phyloP scores from a whole-genome alignment of 495 filamentous ascomycete species.

The Penicillium maclennaniae region DNA sequence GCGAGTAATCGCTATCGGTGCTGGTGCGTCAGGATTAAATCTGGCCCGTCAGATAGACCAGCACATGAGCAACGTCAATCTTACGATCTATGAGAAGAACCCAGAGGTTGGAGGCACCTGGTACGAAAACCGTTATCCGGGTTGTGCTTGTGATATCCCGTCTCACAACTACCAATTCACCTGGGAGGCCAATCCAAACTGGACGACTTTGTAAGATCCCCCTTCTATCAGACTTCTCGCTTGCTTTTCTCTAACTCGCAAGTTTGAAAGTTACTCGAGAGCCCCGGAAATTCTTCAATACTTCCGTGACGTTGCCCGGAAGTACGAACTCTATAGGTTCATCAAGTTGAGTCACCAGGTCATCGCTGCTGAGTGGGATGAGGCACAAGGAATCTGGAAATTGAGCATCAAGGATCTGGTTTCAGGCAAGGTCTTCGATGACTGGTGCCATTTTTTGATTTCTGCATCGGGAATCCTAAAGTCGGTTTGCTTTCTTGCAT shows the following conservation, averaged over 20 bases:
- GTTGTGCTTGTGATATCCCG: too few relatives aligned
- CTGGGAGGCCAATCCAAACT: not conserved
- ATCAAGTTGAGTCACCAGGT: not conserved
- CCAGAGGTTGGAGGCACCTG: constrained; percentile 58
- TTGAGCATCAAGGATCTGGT: too few relatives aligned
- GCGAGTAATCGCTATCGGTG: too few relatives aligned
- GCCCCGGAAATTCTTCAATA: not conserved
- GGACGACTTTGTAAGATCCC: too few relatives aligned
- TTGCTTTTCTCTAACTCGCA: too few relatives aligned
- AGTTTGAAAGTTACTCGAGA: not conserved
- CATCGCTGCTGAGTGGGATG: not conserved
- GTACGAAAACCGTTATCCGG: constrained; percentile 61
- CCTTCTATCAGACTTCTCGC: too few relatives aligned
- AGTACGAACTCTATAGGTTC: not conserved
- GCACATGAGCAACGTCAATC: too few relatives aligned
- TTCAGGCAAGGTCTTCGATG: too few relatives aligned
- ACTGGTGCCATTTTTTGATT: not conserved
- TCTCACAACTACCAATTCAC: not conserved
- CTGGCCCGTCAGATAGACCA: too few relatives aligned
- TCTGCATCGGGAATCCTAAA: not conserved
- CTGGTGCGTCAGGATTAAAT: too few relatives aligned
- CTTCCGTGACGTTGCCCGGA: not conserved
- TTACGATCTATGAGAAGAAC: constrained; percentile 74
- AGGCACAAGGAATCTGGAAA: not conserved
- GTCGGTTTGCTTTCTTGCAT: too few relatives aligned